Conservation (phyloP, 1,284 basidiomycete genomes). For the Amylostereum areolatum region DNA sequence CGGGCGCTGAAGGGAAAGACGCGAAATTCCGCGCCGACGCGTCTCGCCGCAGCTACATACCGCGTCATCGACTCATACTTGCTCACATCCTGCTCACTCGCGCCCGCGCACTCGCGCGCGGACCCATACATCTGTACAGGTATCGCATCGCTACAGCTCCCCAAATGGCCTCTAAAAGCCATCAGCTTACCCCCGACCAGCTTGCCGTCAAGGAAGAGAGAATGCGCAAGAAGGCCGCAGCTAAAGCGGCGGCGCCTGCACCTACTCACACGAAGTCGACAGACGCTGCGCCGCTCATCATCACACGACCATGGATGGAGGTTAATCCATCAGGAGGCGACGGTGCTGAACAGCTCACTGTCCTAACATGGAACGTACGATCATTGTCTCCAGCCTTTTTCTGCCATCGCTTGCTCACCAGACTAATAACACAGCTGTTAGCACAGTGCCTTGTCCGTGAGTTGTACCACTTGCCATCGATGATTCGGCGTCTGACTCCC, state of each 20-base stretch:
- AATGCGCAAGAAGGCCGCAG: slow-evolving; percentile 39
- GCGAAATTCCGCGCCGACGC: background rate
- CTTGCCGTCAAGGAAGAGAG: slow-evolving; percentile 48
- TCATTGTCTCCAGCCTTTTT: slow-evolving; percentile 3
- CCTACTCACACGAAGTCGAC: background rate
- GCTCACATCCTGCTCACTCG: no score
- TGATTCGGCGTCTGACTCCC: background rate
- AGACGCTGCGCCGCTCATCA: no score
- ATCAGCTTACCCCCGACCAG: slow-evolving; percentile 46
- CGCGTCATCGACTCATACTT: no score
- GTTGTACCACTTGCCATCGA: slow-evolving; percentile 23
- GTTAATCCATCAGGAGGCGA: slow-evolving; percentile 5
- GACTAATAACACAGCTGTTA: slow-evolving; percentile 47
- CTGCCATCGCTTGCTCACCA: slow-evolving; percentile 4
- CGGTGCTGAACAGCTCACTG: slow-evolving; percentile 30
- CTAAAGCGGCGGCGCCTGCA: slow-evolving; percentile 12
- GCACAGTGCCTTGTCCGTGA: slow-evolving; percentile 74
- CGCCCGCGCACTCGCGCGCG: no score
- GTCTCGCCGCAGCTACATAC: no score
- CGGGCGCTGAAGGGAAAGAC: no score
- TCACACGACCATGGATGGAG: no score
- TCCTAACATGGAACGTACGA: slow-evolving; percentile 80
- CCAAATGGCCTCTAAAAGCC: slow-evolving; percentile 2
- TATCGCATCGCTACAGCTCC: background rate
- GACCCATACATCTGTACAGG: background rate